Conservation (phyloP, 225 moss, liverwort and hornwort genomes). For the Ulota crispa region DNA sequence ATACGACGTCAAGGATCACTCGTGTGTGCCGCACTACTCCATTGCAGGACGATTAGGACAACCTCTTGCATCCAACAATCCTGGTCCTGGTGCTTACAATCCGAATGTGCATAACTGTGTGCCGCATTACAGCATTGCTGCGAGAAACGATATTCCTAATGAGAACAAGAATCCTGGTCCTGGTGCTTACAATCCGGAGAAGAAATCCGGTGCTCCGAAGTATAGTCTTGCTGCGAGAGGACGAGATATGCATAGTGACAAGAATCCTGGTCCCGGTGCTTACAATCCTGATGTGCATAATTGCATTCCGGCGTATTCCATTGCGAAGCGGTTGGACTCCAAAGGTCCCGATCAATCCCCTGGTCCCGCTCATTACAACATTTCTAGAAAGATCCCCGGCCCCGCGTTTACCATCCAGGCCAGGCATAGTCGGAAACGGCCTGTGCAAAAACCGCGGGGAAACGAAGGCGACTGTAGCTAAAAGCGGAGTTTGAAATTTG, state of each 20-base stretch:
- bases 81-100: slow-evolving; percentile 58
- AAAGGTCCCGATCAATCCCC: slow-evolving; percentile 22
- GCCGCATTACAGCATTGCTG: slow-evolving; percentile 56
- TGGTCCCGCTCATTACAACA: slow-evolving; percentile 48
- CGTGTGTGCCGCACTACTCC: slow-evolving; percentile 39
- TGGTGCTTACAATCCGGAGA: slow-evolving; percentile 43
- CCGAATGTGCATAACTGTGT: slow-evolving; percentile 26
- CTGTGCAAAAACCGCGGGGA: slow-evolving; percentile 18
- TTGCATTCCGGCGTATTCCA: slow-evolving; percentile 48
- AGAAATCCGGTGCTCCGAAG: slow-evolving; percentile 46
- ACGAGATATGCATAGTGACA: slow-evolving; percentile 15
- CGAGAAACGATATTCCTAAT: slow-evolving; percentile 12
- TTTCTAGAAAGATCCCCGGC: slow-evolving; percentile 33
- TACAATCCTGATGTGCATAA: slow-evolving; percentile 52
- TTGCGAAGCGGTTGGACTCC: slow-evolving; percentile 40
- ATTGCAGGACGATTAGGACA: slow-evolving; percentile 37
- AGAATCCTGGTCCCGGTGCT: slow-evolving; percentile 61
- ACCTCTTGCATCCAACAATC: slow-evolving; percentile 22
- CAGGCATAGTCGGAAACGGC: slow-evolving; percentile 29
- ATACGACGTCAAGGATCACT: slow-evolving; percentile 35
- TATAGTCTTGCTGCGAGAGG: slow-evolving; percentile 45
- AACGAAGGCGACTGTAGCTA: slow-evolving; percentile 3
- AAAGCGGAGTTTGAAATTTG: background rate
- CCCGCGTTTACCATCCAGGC: slow-evolving; percentile 55
- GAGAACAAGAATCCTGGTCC: slow-evolving; percentile 58